Conservation (phyloP, 2,329 filamentous ascomycete species). For the Graphiopsis chlorocephala region DNA sequence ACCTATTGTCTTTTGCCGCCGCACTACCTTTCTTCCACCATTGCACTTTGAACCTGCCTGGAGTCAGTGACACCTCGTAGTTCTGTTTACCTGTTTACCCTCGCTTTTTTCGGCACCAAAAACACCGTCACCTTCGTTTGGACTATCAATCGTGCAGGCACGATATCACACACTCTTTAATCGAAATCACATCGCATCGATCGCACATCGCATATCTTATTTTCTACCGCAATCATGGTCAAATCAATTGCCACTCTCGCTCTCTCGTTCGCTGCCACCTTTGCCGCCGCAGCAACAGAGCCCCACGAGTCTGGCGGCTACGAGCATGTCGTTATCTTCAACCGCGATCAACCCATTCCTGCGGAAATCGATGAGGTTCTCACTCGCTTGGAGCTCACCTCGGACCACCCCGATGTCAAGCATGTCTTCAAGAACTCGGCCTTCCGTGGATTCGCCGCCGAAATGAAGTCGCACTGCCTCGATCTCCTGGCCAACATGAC, state of each 20-base stretch:
- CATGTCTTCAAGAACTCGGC: slow-evolving; percentile 42
- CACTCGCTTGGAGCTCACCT: slow-evolving; percentile 34
- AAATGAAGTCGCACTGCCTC: slow-evolving; percentile 41
- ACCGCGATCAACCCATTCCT: slow-evolving; percentile 30
- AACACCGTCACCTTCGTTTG: neutral
- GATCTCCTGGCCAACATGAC: slow-evolving; percentile 39
- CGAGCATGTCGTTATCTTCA: slow-evolving; percentile 40
- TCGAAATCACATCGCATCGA: neutral
- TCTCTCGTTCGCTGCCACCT: neutral
- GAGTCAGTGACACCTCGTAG: slow-evolving; percentile 3
- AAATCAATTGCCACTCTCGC: neutral
- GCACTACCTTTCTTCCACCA: neutral
- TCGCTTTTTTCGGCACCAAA: slow-evolving; percentile 7
- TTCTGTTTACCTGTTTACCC: slow-evolving; percentile 1
- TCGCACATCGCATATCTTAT: slow-evolving; percentile 1
- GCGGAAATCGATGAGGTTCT: slow-evolving; percentile 38
- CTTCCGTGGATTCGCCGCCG: slow-evolving; percentile 41
- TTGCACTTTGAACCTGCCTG: neutral
- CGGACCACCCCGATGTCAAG: slow-evolving; percentile 38
- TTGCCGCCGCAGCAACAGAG: slow-evolving; percentile 1
- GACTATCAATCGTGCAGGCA: slow-evolving; percentile 15
- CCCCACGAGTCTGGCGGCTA: slow-evolving; percentile 18
- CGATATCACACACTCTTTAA: neutral
- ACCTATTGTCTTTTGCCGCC: neutral
- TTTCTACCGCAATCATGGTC: slow-evolving; percentile 4